Conservation (phyloP, 2,329 filamentous ascomycete genomes). For the Fusarium chuoi region DNA sequence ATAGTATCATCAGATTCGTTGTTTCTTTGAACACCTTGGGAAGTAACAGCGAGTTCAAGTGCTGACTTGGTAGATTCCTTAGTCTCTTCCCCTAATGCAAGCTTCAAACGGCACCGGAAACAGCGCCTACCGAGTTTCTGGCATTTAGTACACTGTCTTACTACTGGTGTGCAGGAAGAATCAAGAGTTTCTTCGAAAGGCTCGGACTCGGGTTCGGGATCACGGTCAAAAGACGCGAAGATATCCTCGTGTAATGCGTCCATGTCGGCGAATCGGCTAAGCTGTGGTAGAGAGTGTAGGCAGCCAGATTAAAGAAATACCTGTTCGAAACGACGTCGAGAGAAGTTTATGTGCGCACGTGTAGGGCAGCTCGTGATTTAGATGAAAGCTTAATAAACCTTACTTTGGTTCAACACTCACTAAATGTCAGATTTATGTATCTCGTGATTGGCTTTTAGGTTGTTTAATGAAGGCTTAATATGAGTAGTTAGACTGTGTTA, state of each 20-base stretch:
- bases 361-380: background rate
- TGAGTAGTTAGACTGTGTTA: background rate
- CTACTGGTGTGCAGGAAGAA: background rate
- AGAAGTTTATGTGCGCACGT: background rate
- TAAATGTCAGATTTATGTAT: background rate
- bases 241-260: background rate
- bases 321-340: background rate
- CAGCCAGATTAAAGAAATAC: background rate
- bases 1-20: background rate
- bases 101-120: background rate
- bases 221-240: background rate
- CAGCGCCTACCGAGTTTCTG: conserved; percentile 3
- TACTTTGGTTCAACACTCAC: background rate
- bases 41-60: background rate
- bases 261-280: background rate
- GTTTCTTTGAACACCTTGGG: background rate
- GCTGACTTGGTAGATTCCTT: background rate
- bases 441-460: background rate
- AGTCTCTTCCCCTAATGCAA: background rate
- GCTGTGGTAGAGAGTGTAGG: background rate
- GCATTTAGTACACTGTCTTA: background rate
- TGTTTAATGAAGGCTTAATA: too few relatives aligned
- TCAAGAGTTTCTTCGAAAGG: background rate
- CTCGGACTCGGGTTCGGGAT: background rate
- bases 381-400: background rate